phyloP scores from a whole-genome alignment of 495 filamentous ascomycete genomes.

The Penicillium longicatenatum region DNA sequence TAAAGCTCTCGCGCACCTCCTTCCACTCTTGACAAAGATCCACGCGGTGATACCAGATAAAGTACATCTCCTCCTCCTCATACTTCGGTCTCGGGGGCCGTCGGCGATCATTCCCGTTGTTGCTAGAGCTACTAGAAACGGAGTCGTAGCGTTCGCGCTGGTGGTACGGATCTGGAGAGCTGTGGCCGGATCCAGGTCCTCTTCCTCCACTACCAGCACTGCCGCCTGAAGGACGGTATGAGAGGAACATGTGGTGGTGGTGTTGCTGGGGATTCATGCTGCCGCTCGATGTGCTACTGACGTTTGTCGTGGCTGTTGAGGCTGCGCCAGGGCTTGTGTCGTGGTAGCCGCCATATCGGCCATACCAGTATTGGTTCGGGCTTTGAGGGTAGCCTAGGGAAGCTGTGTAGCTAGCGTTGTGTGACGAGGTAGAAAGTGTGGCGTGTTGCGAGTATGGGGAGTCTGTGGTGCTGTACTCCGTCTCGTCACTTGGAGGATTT shows the following conservation, averaged over 20 bases:
- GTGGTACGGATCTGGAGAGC: conserved; percentile 40
- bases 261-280: conserved; percentile 18
- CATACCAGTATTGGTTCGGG: conserved; percentile 37
- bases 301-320: conserved; percentile 24
- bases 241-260: conserved; percentile 27
- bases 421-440: conserved; percentile 19
- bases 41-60: conserved; percentile 59
- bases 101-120: conserved; percentile 40
- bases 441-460: conserved; percentile 31
- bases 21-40: conserved; percentile 55
- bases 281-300: conserved; percentile 16
- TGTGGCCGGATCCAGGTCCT: conserved; percentile 29
- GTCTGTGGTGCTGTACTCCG: conserved; percentile 14
- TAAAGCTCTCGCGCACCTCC: conserved; percentile 52
- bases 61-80: conserved; percentile 54
- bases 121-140: conserved; percentile 46
- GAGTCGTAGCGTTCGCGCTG: conserved; percentile 45
- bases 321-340: conserved; percentile 24
- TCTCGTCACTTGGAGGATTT: conserved; percentile 31
- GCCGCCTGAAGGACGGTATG: conserved; percentile 19
- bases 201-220: too few relatives aligned
- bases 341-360: conserved; percentile 23
- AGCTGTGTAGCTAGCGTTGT: conserved; percentile 18
- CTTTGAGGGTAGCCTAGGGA: conserved; percentile 35
- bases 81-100: conserved; percentile 52